Percentiles rank a stretch among this genome's conserved stretches.
Conservation (phyloP, 2,329 filamentous ascomycete species). For the Alternaria sp. region DNA sequence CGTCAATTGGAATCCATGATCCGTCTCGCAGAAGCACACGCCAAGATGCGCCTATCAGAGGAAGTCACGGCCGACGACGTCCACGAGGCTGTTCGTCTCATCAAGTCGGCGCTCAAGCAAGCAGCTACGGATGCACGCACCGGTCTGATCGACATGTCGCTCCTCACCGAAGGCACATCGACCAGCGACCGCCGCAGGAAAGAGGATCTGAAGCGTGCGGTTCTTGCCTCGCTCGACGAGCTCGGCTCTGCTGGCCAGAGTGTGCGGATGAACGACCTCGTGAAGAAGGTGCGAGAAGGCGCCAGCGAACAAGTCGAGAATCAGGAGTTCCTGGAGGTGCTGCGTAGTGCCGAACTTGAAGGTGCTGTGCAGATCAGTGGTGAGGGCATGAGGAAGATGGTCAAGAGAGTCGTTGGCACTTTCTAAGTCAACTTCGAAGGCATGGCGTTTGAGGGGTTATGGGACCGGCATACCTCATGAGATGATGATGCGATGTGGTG, state of each 20-base stretch:
- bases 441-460: not conserved
- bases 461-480: not conserved
- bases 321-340: constrained; percentile 80
- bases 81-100: constrained; percentile 86
- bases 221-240: constrained; percentile 79
- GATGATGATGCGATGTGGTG: not conserved
- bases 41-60: constrained; percentile 88
- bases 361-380: constrained; percentile 80
- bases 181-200: constrained; percentile 83
- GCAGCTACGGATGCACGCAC: constrained; percentile 92
- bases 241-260: constrained; percentile 65
- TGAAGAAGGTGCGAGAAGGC: constrained; percentile 70
- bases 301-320: constrained; percentile 68
- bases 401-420: constrained; percentile 69
- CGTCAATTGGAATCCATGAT: constrained; percentile 99
- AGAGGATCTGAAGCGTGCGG: constrained; percentile 81
- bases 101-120: constrained; percentile 93
- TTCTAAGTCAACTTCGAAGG: constrained; percentile 22
- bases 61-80: constrained; percentile 84
- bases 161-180: constrained; percentile 92
- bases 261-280: constrained; percentile 80
- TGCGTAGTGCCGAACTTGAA: constrained; percentile 82
- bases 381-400: constrained; percentile 81
- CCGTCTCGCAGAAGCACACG: constrained; percentile 92
- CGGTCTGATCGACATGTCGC: constrained; percentile 94